phyloP scores from a whole-genome alignment of 345 rosid species.

The Hibiscus trionum region DNA sequence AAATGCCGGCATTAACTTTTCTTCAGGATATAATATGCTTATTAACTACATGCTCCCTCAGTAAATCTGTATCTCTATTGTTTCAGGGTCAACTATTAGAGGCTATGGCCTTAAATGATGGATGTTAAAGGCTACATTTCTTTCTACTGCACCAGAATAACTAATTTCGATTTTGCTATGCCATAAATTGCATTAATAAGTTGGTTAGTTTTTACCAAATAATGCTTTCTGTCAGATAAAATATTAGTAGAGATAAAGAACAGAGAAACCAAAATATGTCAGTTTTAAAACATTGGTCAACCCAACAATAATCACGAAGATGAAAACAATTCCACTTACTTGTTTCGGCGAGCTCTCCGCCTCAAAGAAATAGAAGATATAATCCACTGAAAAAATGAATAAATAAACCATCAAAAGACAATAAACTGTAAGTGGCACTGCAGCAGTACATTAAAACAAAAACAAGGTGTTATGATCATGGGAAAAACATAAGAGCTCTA shows the following conservation, averaged over 20 bases:
- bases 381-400: conserved; percentile 54
- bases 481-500: background rate
- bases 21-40: background rate
- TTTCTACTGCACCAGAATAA: background rate
- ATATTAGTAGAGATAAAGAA: too few relatives aligned
- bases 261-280: background rate
- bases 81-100: background rate
- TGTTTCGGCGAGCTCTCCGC: conserved; percentile 73
- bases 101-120: background rate
- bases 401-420: background rate
- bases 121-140: background rate
- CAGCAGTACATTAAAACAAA: conserved; percentile 1
- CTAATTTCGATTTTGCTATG: background rate
- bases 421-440: background rate
- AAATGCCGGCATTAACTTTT: conserved; percentile 2
- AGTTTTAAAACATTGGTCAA: background rate
- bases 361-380: conserved; percentile 72
- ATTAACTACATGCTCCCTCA: background rate
- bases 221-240: too few relatives aligned
- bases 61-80: background rate
- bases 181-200: too few relatives aligned
- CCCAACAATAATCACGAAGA: background rate
- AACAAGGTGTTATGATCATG: background rate
- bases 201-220: too few relatives aligned
- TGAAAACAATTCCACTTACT: conserved; percentile 45